Percentiles rank a stretch among this genome's conserved stretches.
phyloP scores from a whole-genome alignment of 2,329 filamentous ascomycete species.

The Helminthosporium solani region DNA sequence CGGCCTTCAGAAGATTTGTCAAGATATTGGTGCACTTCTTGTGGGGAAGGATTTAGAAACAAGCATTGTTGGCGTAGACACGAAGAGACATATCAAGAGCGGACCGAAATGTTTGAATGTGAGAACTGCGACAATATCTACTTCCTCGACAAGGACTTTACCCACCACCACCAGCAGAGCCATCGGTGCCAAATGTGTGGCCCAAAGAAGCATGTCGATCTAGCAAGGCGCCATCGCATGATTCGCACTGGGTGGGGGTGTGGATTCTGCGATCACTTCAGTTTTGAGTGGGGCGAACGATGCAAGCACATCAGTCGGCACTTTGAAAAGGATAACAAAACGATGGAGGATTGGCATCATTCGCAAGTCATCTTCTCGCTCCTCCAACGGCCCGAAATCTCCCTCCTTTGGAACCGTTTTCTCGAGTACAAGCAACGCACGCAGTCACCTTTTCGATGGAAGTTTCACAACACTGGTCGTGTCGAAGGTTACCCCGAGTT shows the following conservation, averaged over 20 bases:
- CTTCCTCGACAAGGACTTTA: slow-evolving; percentile 66
- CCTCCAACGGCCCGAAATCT: slow-evolving; percentile 61
- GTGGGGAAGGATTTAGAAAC: slow-evolving; percentile 62
- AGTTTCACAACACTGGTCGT: slow-evolving; percentile 23
- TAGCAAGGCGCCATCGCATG: slow-evolving; percentile 31
- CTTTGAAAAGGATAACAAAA: slow-evolving; percentile 55
- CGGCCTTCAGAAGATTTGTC: slow-evolving; percentile 22
- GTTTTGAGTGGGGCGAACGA: slow-evolving; percentile 61
- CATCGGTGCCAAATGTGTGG: slow-evolving; percentile 62
- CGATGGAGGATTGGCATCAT: slow-evolving; percentile 65
- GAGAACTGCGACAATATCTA: slow-evolving; percentile 64
- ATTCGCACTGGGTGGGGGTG: slow-evolving; percentile 64
- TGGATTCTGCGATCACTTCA: slow-evolving; percentile 65
- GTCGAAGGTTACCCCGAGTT: slow-evolving; percentile 34
- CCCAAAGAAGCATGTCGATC: slow-evolving; percentile 49
- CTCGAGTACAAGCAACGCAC: slow-evolving; percentile 18
- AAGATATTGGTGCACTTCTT: slow-evolving; percentile 44
- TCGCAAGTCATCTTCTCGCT: slow-evolving; percentile 65
- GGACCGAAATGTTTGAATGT: slow-evolving; percentile 64
- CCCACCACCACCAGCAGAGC: slow-evolving; percentile 63
- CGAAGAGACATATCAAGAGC: slow-evolving; percentile 67
- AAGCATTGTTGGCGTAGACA: slow-evolving; percentile 70
- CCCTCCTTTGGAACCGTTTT: slow-evolving; percentile 53
- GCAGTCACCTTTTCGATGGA: slow-evolving; percentile 23
- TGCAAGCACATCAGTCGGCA: slow-evolving; percentile 67